phyloP scores from a whole-genome alignment of 129 eudicot genomes.

The Silybum marianum region DNA sequence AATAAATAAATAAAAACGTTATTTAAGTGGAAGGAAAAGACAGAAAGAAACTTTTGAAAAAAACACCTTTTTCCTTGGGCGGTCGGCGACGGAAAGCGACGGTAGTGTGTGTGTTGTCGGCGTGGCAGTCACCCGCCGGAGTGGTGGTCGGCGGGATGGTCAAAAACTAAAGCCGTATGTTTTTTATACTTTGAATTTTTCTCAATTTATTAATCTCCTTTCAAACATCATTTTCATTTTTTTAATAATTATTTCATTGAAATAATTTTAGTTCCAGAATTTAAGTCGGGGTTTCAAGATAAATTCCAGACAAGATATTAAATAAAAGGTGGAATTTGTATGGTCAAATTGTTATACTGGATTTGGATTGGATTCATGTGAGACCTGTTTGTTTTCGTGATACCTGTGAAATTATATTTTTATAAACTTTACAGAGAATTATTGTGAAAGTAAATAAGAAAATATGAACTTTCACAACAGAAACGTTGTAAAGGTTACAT shows the following conservation, averaged over 20 bases:
- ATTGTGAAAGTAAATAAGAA: too few relatives aligned
- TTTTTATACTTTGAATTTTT: conserved; percentile 5
- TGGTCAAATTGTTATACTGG: too few relatives aligned
- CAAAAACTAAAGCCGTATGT: conserved; percentile 23
- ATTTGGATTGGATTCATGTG: too few relatives aligned
- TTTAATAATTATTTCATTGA: background rate
- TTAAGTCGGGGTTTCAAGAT: too few relatives aligned
- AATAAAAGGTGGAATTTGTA: too few relatives aligned
- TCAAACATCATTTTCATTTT: conserved; percentile 5
- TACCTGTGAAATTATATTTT: too few relatives aligned
- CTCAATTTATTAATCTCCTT: background rate
- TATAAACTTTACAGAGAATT: too few relatives aligned
- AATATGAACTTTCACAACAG: too few relatives aligned
- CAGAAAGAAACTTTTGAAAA: conserved; percentile 28
- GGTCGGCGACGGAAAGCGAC: conserved; percentile 29
- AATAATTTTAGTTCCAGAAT: background rate
- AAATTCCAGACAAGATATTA: background rate
- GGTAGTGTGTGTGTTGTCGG: conserved; percentile 23
- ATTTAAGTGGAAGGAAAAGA: conserved; percentile 17
- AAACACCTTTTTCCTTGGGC: conserved; percentile 30
- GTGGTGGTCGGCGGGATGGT: conserved; percentile 21
- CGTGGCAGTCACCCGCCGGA: too few relatives aligned
- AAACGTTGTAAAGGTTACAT: too few relatives aligned
- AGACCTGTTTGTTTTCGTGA: too few relatives aligned
- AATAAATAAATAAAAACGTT: background rate